phyloP scores from a whole-genome alignment of 768 basidiomycete genomes.

The Hypholoma sublateritium region DNA sequence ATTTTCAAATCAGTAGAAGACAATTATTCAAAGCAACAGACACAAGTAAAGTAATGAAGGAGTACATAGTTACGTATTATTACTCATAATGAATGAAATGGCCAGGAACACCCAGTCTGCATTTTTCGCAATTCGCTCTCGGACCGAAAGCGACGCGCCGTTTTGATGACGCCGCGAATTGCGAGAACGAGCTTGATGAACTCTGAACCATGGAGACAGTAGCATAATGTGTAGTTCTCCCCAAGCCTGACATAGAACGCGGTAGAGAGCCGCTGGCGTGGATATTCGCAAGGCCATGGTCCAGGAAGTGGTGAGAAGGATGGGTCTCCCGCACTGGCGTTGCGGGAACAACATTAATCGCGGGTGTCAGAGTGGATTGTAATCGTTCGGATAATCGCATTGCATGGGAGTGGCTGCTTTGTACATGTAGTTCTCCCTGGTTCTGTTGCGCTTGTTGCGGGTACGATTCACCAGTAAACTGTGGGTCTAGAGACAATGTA shows the following conservation, averaged over 20 bases:
- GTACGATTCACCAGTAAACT: not conserved
- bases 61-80: not conserved
- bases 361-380: constrained; percentile 10
- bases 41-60: not conserved
- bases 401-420: constrained; percentile 8
- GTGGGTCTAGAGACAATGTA: not conserved
- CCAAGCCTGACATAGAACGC: not conserved
- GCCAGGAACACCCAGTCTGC: constrained; percentile 21
- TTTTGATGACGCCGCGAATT: constrained; percentile 13
- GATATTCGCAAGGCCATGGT: not conserved
- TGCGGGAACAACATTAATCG: constrained; percentile 19
- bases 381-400: constrained; percentile 15
- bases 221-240: not conserved
- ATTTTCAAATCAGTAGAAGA: no score
- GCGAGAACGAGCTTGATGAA: constrained; percentile 20
- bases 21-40: not conserved
- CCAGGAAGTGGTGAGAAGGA: not conserved
- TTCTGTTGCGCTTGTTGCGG: not conserved
- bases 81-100: constrained; percentile 23
- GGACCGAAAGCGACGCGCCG: constrained; percentile 33
- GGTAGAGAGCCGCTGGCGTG: not conserved
- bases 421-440: not conserved
- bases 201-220: constrained; percentile 14
- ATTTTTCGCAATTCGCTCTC: constrained; percentile 29
- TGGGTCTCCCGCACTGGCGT: constrained; percentile 9